Conservation (phyloP, 345 rosid species). For the Crucihimalaya himalaica region DNA sequence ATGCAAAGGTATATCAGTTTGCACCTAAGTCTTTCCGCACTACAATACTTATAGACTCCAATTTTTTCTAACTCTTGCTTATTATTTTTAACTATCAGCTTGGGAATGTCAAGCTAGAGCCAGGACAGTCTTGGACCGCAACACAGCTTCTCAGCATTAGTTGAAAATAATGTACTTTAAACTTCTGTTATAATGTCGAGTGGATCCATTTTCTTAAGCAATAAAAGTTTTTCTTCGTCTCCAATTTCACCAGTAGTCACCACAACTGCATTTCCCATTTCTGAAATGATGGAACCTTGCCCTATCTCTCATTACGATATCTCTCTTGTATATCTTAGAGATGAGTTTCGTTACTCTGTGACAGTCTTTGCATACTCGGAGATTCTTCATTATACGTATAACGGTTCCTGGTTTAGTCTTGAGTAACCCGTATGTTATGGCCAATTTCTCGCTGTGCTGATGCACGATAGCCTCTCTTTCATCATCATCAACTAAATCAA, state of each 20-base stretch:
- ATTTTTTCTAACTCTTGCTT: slow-evolving; percentile 13
- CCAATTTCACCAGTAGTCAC: slow-evolving; percentile 57
- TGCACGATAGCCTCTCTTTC: slow-evolving; percentile 56
- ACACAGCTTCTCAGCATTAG: slow-evolving; percentile 65
- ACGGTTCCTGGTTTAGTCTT: slow-evolving; percentile 48
- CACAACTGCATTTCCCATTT: slow-evolving; percentile 58
- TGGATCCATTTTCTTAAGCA: slow-evolving; percentile 26
- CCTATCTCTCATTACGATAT: slow-evolving; percentile 63
- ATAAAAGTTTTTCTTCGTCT: slow-evolving; percentile 19
- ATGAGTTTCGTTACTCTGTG: slow-evolving; percentile 59
- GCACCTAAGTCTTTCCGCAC: not conserved
- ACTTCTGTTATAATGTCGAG: slow-evolving; percentile 3
- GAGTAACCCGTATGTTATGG: slow-evolving; percentile 61
- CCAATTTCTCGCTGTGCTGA: slow-evolving; percentile 73
- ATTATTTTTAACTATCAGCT: slow-evolving; percentile 52
- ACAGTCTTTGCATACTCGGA: slow-evolving; percentile 64
- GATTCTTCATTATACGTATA: slow-evolving; percentile 62
- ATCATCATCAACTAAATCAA: slow-evolving; percentile 49
- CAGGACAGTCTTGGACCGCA: slow-evolving; percentile 81
- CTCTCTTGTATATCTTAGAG: slow-evolving; percentile 54
- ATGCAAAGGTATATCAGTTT: slow-evolving; percentile 73
- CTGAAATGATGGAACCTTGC: slow-evolving; percentile 59
- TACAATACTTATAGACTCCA: not conserved
- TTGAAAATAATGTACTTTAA: slow-evolving; percentile 43
- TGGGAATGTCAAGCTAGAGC: slow-evolving; percentile 72